phyloP scores from a whole-genome alignment of 371 early-diverging fungal genomes.

The Mortierella sp. region DNA sequence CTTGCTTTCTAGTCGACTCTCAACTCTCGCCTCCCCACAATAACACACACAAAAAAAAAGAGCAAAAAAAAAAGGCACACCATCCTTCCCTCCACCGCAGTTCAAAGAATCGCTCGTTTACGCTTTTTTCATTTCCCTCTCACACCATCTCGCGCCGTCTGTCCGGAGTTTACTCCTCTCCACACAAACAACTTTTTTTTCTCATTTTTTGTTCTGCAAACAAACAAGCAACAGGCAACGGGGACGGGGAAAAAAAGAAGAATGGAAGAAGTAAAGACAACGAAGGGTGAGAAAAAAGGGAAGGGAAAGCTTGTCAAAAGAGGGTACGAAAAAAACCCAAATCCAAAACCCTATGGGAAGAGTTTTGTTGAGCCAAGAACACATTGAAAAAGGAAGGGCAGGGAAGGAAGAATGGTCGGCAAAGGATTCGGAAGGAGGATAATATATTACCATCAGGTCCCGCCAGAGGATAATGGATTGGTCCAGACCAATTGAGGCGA shows the following conservation, averaged over 20 bases:
- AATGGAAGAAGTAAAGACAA: neutral
- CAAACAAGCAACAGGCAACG: neutral
- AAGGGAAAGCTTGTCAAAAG: neutral
- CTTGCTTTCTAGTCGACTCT: neutral
- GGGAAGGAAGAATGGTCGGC: too few species aligned
- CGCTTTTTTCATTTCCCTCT: neutral
- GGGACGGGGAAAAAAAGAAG: neutral
- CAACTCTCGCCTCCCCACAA: neutral
- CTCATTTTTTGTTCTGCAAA: neutral
- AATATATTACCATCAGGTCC: slow-evolving; percentile 33
- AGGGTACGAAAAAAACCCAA: neutral
- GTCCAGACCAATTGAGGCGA: slow-evolving; percentile 43
- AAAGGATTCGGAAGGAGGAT: too few species aligned
- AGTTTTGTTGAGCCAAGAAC: neutral
- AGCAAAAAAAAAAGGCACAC: neutral
- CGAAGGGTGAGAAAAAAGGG: neutral
- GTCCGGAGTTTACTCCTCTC: neutral
- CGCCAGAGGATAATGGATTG: slow-evolving; percentile 30
- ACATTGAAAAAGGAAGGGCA: neutral
- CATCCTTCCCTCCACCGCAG: neutral
- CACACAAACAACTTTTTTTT: neutral
- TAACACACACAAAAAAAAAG: neutral
- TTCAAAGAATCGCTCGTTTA: neutral
- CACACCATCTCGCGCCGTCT: neutral
- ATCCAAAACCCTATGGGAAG: neutral